These are phyloP conservation scores for Chytridium lagenaria DNA, from an alignment of 371 early-diverging fungal species.

Conservation along the genomic window DNA sequence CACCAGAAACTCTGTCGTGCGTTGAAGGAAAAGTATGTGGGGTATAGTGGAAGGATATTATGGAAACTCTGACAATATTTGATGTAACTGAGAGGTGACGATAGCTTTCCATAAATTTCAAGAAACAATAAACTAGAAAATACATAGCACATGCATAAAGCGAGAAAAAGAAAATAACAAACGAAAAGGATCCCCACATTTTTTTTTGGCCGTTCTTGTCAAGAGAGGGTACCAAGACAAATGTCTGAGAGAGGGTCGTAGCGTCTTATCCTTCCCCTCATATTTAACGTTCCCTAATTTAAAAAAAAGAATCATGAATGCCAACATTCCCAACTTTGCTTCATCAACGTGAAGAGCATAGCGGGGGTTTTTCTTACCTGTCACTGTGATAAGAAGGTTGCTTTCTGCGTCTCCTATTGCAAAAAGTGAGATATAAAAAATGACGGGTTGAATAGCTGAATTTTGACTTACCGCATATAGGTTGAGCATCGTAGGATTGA, in stretches of 20 bases:
- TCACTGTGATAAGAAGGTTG: constrained; percentile 34
- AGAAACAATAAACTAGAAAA: no score
- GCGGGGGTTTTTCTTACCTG: constrained; percentile 16
- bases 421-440: background rate
- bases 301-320: background rate
- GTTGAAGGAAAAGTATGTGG: constrained; percentile 4
- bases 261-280: constrained; percentile 55
- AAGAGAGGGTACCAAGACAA: constrained; percentile 69
- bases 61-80: no score
- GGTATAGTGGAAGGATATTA: no score
- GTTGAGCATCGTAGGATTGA: constrained; percentile 14
- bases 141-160: no score
- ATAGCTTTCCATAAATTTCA: no score
- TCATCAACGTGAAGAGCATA: background rate
- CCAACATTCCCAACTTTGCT: background rate
- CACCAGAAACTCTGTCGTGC: no score
- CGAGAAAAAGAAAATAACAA: no score
- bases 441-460: background rate
- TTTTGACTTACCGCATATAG: constrained; percentile 2
- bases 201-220: constrained; percentile 36
- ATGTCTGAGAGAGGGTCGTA: constrained; percentile 66
- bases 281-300: constrained; percentile 68
- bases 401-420: constrained; percentile 11
- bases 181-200: no score
- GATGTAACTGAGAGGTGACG: no score